A percentile compares a stretch with the other conserved stretches of the same genome.
Conservation (phyloP, 345 rosid genomes). For the Moricandia moricandioides region DNA sequence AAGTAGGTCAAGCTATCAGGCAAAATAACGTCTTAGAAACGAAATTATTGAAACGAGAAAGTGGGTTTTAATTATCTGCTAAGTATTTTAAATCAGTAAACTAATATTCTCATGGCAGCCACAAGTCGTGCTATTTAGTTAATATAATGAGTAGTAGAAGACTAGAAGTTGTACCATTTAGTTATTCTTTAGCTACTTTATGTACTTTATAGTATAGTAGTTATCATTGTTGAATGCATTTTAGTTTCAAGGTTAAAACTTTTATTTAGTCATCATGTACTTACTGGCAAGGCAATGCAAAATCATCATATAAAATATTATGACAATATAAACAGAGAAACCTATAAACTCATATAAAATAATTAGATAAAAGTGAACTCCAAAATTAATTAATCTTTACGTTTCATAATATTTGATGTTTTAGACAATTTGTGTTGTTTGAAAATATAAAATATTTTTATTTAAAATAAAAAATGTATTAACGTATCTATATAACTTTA, state of each 20-base stretch:
- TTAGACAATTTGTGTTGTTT: too few species aligned
- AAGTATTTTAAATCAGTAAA: not conserved
- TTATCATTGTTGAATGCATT: not conserved
- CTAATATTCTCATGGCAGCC: not conserved
- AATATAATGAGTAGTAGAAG: not conserved
- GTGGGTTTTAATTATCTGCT: not conserved
- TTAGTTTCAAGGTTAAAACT: not conserved
- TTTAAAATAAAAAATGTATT: too few species aligned
- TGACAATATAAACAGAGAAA: not conserved
- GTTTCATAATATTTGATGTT: too few species aligned
- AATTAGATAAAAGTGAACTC: not conserved
- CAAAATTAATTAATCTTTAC: too few species aligned
- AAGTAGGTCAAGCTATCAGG: not conserved
- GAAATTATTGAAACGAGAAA: not conserved
- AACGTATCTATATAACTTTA: too few species aligned
- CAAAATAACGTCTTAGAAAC: constrained; percentile 15
- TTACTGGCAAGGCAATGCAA: not conserved
- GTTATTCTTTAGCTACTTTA: not conserved
- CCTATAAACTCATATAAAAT: not conserved
- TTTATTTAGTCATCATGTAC: not conserved
- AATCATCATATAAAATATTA: not conserved
- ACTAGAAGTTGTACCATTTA: not conserved
- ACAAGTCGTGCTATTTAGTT: not conserved
- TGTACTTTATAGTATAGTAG: not conserved
- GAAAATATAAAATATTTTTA: too few species aligned